These are phyloP conservation scores for Begonia loranthoides DNA, from an alignment of 306 rosid genomes.

Conservation along the genomic window DNA sequence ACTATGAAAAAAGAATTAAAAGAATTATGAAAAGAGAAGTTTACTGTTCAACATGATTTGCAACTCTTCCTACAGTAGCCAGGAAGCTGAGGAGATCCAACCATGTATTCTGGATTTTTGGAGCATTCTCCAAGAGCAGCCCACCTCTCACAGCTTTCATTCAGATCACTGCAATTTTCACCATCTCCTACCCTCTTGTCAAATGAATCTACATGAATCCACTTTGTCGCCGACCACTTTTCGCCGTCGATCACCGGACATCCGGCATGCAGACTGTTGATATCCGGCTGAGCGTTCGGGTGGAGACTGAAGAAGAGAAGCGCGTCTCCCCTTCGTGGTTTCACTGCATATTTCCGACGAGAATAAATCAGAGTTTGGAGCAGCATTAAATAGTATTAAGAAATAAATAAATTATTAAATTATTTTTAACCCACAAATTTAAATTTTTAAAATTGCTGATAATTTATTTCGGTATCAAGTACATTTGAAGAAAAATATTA, in stretches of 20 bases:
- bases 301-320: conserved; percentile 90
- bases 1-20: too few relatives aligned
- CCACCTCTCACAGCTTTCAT: conserved; percentile 86
- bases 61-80: conserved; percentile 92
- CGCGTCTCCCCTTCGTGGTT: conserved; percentile 92
- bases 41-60: conserved; percentile 40
- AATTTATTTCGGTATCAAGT: too few relatives aligned
- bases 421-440: too few relatives aligned
- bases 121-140: conserved; percentile 92
- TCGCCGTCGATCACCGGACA: conserved; percentile 97
- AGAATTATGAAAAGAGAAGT: too few relatives aligned
- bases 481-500: too few relatives aligned
- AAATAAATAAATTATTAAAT: too few relatives aligned
- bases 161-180: conserved; percentile 51
- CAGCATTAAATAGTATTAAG: too few relatives aligned
- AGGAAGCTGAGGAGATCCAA: conserved; percentile 73
- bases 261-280: conserved; percentile 77
- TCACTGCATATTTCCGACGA: conserved; percentile 30
- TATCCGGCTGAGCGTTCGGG: conserved; percentile 65
- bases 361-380: conserved; percentile 2
- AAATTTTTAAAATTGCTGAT: too few relatives aligned
- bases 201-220: conserved; percentile 90
- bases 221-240: conserved; percentile 99
- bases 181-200: conserved; percentile 42
- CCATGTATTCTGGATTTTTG: conserved; percentile 71